Evolutionary conservation across 2,329 filamentous ascomycete species (phyloP), one percentile per base, ranked within the genome.

Genomic region (Sphaceloma murrayae): DNA sequence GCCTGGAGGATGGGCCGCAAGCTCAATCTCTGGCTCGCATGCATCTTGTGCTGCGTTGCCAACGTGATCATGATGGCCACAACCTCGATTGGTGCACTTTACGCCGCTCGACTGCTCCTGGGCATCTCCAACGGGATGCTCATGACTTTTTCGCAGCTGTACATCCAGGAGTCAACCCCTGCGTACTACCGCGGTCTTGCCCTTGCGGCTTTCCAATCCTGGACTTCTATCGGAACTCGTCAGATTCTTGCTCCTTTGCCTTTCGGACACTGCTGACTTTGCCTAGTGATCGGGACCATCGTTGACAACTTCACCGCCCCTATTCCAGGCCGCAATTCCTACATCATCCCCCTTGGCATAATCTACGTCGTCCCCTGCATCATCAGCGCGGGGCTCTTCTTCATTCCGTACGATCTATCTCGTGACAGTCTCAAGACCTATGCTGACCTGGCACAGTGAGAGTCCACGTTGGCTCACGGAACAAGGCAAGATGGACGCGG

Each of bases 31-130:
- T 69, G 64, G 56, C 34, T 64, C 3, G 72, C 71, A 2, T 70
- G 68, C 46, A n/a, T 68, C 1, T 56, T 72, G 6, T 74, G 71
- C 50, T 65, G 62, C 49, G 57, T 71, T 3, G 62, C 72, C 11
- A 75, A 75, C 49, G 60, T 74, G 13, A 64, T 76, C 52, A 77
- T 77, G 73, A 76, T 77, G 71, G 64, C 67, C 2, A 74, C 71
- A 0, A 66, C 63, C 5, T 56, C 62, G 45, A 74, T 78, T 27
- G 70, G 64, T 11, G 70, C 66, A 1, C 66, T 78, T 4, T 77
- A 78, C 46, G 64, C 67, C 17, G 74, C 71, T 7, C 67, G 74
- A 27, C 57, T 77, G 5, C 54, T 77, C 11, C 72, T 76, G 45
- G 74, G 74, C 2, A 47, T 77, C 4, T 69, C 72, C 4, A 76